Evolutionary conservation across 352 stramenopile genomes (phyloP).

Genomic region (Pythium sukuiense): DNA sequence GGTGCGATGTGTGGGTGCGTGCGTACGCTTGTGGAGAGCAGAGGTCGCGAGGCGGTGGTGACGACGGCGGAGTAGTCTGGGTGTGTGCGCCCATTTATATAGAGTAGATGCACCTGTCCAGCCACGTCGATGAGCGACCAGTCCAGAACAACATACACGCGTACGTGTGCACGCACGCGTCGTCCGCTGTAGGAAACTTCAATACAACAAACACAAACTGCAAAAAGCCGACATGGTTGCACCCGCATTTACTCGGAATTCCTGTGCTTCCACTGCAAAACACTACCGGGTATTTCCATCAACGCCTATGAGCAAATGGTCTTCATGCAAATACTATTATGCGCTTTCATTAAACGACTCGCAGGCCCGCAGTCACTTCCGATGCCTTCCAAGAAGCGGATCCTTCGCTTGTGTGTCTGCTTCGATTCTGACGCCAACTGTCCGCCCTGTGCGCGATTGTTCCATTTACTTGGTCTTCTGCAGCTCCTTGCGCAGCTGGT

Average conservation of each 20-base stretch:
- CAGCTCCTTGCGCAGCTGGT: slow-evolving; percentile 89
- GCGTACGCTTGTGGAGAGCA: background rate
- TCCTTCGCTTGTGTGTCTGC: background rate
- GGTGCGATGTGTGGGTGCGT: background rate
- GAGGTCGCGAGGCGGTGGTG: background rate
- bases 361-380: background rate
- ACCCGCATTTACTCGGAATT: background rate
- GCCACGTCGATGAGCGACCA: background rate
- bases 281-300: background rate
- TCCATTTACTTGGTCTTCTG: slow-evolving; percentile 72
- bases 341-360: background rate
- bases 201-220: background rate
- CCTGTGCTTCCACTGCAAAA: background rate
- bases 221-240: background rate
- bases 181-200: background rate
- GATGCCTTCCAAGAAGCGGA: too few relatives aligned
- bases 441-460: too few relatives aligned
- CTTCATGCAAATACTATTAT: slow-evolving; percentile 6
- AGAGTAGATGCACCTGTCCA: background rate
- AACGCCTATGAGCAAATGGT: background rate
- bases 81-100: background rate
- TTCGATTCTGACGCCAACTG: background rate
- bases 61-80: background rate
- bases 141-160: background rate
- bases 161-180: background rate